phyloP scores from a whole-genome alignment of 2,329 filamentous ascomycete genomes.

The Fusarium brevicatenulatum region DNA sequence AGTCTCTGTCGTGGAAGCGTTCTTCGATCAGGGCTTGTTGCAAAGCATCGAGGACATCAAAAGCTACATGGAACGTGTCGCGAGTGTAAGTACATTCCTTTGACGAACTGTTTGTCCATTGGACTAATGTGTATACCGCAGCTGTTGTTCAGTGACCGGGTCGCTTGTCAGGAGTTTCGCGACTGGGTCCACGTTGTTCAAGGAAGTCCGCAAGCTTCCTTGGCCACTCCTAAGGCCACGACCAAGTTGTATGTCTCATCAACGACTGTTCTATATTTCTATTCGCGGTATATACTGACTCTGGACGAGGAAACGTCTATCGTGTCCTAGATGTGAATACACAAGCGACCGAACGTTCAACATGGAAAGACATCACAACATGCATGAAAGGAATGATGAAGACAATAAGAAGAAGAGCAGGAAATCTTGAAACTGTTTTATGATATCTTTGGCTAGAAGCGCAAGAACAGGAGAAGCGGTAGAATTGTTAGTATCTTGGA shows the following conservation, averaged over 20 bases:
- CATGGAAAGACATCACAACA: neutral
- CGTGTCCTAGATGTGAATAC: no score
- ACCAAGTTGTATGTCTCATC: no score
- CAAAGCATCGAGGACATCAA: slow-evolving; percentile 13
- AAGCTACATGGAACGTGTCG: slow-evolving; percentile 14
- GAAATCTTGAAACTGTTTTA: neutral
- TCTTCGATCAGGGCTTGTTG: slow-evolving; percentile 24
- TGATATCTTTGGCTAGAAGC: no score
- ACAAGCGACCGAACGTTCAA: neutral
- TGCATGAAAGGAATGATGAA: neutral
- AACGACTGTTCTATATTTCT: no score
- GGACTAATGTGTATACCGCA: neutral
- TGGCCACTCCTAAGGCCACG: no score
- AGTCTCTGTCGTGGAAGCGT: neutral
- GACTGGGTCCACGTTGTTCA: neutral
- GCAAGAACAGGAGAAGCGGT: no score
- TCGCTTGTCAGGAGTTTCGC: neutral
- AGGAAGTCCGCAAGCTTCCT: no score
- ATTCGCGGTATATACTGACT: neutral
- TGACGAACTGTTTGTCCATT: no score
- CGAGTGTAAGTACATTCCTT: neutral
- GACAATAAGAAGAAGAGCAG: neutral
- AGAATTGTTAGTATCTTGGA: no score
- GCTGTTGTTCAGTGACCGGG: neutral
- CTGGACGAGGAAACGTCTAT: no score